Base-by-base conservation (phyloP, 129 eudicot species). In the Flaveria brownii region DNA sequence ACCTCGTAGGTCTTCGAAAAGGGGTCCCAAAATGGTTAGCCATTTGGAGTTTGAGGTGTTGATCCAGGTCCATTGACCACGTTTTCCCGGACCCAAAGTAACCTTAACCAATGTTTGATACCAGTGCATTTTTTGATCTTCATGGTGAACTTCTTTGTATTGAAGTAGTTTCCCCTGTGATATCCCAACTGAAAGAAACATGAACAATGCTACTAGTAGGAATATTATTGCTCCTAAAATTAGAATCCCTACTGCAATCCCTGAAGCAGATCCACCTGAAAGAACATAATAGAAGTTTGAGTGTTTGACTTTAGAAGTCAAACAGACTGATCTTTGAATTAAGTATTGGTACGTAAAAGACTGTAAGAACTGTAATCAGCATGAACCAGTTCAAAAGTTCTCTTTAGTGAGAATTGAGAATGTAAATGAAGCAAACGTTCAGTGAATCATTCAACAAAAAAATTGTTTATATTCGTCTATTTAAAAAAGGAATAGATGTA, bases 21-120 rank as follows among this genome's bases (percentile, higher is more conserved):
- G 62, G 4, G 97, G 98, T 20, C 97, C 98, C 15, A 87, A 81
- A 59, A 78, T 87, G 20, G 90, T 70, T 54, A 88, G 71, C 71
- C 78, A 72, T n/a, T 36, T 73, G 7, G 97, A 84, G 39, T 82
- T 77, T 7, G 82, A 72, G 36, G 80, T 57, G 73, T 83, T 83
- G 79, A 84, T 84, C 98, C 98, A 93, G 14, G 97, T 87, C 98
- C 98, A 93, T 73, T 93, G 98, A 69, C 98, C 98, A 76, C 89
- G 75, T 79, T 93, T 93, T 26, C 98, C 98, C 0, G 98, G 98
- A 49, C 98, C 97, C 15, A 93, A 77, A 13, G 98, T 93, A 15
- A 86, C 90, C 16, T 96, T 93, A n/a, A 91, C 61, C 0, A 88
- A 68, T 59, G 92, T 85, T 87, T 87, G 93, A 77, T 93, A 88